phyloP scores from a whole-genome alignment of 2,329 filamentous ascomycete species.

The Verticillium tricorpus region DNA sequence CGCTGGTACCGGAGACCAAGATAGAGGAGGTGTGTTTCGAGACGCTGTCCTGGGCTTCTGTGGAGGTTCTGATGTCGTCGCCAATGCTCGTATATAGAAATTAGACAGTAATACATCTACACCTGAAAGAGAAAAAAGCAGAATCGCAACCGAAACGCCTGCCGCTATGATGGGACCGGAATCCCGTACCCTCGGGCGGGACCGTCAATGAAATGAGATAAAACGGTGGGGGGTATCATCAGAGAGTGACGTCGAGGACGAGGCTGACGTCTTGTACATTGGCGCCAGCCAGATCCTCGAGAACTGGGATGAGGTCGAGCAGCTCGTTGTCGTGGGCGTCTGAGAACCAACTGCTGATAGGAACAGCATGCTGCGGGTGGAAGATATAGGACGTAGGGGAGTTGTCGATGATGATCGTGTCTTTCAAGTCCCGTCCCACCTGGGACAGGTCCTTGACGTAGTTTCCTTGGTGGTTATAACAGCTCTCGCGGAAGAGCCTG shows the following conservation, averaged over 20 bases:
- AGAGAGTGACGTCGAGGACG: slow-evolving; percentile 86
- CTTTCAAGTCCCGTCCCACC: slow-evolving; percentile 88
- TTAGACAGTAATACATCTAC: slow-evolving; percentile 49
- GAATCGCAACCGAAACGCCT: slow-evolving; percentile 46
- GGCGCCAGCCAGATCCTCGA: slow-evolving; percentile 87
- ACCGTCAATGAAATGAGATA: slow-evolving; percentile 23
- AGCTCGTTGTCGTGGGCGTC: slow-evolving; percentile 99
- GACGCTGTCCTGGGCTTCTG: background rate
- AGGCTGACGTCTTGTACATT: slow-evolving; percentile 95
- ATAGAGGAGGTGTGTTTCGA: background rate
- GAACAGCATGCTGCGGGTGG: slow-evolving; percentile 96
- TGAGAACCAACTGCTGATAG: slow-evolving; percentile 99
- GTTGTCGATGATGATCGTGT: slow-evolving; percentile 99
- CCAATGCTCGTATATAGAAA: slow-evolving; percentile 36
- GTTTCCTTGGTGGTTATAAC: slow-evolving; percentile 98
- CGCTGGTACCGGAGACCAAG: background rate
- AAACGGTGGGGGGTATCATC: slow-evolving; percentile 32
- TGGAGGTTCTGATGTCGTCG: slow-evolving; percentile 3
- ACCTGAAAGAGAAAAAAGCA: slow-evolving; percentile 36
- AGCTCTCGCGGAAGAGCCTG: slow-evolving; percentile 93
- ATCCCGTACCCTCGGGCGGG: slow-evolving; percentile 14
- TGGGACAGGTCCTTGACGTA: slow-evolving; percentile 99
- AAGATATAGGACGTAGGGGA: slow-evolving; percentile 99
- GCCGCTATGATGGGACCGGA: slow-evolving; percentile 44
- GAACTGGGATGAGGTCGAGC: slow-evolving; percentile 92